Conservation (phyloP, 306 rosid genomes). For the Abrus precatorius region DNA sequence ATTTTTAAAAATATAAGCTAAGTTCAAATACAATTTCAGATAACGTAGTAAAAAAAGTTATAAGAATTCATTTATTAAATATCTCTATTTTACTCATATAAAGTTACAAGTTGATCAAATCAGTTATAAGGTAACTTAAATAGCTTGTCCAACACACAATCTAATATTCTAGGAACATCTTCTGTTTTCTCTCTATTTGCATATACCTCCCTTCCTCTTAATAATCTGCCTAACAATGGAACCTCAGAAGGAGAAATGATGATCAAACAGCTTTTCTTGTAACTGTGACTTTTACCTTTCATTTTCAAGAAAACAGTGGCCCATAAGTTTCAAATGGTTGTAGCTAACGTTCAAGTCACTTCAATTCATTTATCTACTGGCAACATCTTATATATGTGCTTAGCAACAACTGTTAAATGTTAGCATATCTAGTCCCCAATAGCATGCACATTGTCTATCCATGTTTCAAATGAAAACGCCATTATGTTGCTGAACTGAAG, state of each 20-base stretch:
- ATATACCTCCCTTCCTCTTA: too few relatives aligned
- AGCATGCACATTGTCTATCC: slow-evolving; percentile 35
- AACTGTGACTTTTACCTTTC: not conserved
- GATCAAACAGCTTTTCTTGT: not conserved
- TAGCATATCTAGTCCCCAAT: slow-evolving; percentile 1
- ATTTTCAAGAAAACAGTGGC: slow-evolving; percentile 27
- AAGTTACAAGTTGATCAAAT: not conserved
- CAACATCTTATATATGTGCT: not conserved
- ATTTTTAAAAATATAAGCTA: not conserved
- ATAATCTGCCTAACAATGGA: too few relatives aligned
- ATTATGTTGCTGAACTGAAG: not conserved
- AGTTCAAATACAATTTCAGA: not conserved
- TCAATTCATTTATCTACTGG: slow-evolving; percentile 39
- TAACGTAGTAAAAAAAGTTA: not conserved
- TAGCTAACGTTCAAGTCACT: slow-evolving; percentile 48
- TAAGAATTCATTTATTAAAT: not conserved
- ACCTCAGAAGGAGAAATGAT: not conserved
- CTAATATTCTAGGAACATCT: not conserved
- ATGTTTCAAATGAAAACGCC: slow-evolving; percentile 26
- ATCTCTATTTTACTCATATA: not conserved
- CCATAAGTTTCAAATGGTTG: slow-evolving; percentile 30
- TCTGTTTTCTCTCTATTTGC: not conserved
- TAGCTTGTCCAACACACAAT: not conserved
- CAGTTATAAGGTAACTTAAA: not conserved
- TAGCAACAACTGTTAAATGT: slow-evolving; percentile 42